Percentiles rank a stretch among this genome's conserved stretches.
phyloP scores from a whole-genome alignment of 2,329 filamentous ascomycete species.

The Aspergillus nomiae region DNA sequence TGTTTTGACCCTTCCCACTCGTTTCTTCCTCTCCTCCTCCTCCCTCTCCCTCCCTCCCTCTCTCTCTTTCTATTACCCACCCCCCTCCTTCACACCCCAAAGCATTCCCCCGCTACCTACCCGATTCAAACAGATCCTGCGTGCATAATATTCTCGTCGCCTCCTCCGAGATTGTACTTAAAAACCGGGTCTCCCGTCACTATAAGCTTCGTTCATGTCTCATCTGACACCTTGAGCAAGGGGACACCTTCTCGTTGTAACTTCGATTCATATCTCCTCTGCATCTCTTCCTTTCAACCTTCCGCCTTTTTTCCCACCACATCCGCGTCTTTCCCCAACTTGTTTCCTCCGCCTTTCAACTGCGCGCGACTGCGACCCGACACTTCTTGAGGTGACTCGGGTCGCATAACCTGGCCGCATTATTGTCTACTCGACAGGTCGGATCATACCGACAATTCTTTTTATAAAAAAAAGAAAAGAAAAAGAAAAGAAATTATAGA shows the following conservation, averaged over 20 bases:
- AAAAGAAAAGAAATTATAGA: background rate
- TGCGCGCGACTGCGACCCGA: slow-evolving; percentile 6
- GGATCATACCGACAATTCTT: background rate
- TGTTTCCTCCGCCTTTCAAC: slow-evolving; percentile 1
- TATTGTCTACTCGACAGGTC: background rate
- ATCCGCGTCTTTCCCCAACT: background rate
- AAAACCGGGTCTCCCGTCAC: background rate
- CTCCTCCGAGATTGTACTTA: background rate
- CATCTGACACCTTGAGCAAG: background rate
- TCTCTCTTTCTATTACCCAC: slow-evolving; percentile 17
- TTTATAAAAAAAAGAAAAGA: background rate
- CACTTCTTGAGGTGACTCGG: background rate
- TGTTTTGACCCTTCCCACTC: background rate
- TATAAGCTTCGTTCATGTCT: background rate
- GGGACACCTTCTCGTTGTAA: background rate
- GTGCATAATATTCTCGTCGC: background rate
- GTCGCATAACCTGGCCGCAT: slow-evolving; percentile 1
- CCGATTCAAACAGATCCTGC: background rate
- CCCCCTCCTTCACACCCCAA: slow-evolving; percentile 20
- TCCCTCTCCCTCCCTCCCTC: slow-evolving; percentile 1
- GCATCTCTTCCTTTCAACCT: background rate
- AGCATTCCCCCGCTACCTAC: slow-evolving; percentile 14
- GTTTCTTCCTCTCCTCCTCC: slow-evolving; percentile 14
- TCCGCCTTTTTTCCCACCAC: background rate
- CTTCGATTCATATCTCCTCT: background rate